These are phyloP conservation scores for Cryptococcus sp. DNA, from an alignment of 1,284 basidiomycete genomes.

Conservation along the genomic window DNA sequence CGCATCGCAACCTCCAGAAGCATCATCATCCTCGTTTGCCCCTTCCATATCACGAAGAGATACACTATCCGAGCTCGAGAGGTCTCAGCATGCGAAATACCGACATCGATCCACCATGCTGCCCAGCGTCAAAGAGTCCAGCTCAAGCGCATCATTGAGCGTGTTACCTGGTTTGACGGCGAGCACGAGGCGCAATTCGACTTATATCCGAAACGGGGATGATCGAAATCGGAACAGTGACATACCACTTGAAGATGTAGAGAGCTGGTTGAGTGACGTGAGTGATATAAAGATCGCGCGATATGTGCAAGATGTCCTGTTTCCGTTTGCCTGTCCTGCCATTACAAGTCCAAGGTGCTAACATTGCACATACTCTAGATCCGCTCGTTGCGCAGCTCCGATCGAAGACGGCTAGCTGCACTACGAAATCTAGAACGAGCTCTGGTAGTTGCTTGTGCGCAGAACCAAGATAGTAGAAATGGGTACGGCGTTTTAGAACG, in stretches of 20 bases:
- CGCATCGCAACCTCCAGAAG: slow-evolving; percentile 4
- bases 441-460: slow-evolving; percentile 14
- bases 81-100: background rate
- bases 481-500: background rate
- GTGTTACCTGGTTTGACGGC: slow-evolving; percentile 15
- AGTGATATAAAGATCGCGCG: slow-evolving; percentile 10
- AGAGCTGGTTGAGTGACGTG: slow-evolving; percentile 34
- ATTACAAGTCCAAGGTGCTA: background rate
- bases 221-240: too few relatives aligned
- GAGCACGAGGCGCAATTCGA: slow-evolving; percentile 3
- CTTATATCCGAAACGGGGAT: background rate
- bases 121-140: slow-evolving; percentile 5
- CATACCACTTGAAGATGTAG: slow-evolving; percentile 15
- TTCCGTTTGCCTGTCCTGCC: background rate
- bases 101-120: background rate
- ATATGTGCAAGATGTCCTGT: background rate
- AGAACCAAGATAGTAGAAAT: background rate
- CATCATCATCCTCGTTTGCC: background rate
- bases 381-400: slow-evolving; percentile 31
- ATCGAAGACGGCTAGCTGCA: slow-evolving; percentile 27
- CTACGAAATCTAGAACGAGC: slow-evolving; percentile 26
- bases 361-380: slow-evolving; percentile 20
- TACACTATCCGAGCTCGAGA: background rate
- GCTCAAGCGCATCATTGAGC: slow-evolving; percentile 6
- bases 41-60: background rate